Base-by-base conservation (phyloP, 2,329 filamentous ascomycete genomes). In the Fusarium falciforme region DNA sequence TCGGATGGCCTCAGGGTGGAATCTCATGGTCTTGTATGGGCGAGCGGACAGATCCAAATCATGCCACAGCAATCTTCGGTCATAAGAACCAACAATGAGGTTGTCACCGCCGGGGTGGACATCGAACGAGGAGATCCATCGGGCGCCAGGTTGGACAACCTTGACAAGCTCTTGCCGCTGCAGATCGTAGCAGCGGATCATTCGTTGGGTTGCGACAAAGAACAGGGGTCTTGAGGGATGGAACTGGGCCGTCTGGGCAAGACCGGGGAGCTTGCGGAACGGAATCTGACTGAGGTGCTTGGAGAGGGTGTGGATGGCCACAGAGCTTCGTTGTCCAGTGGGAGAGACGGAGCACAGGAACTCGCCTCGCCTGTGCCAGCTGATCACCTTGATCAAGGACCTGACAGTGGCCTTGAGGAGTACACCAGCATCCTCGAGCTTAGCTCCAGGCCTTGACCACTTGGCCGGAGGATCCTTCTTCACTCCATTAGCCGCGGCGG, bases 211-310 rank as follows among this genome's bases (percentile, higher is more conserved):
- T 4, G 96, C 96, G 64, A 99, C 94, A 80, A 98, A 98, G 85
- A 99, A 95, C 59, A 98, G 91, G 0, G 96, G 95, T 76, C 95
- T 93, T 44, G 92, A 94, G 2, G 96, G 96, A 83, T 99, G 97
- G 89, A 99, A 99, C 76, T 95, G 94, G 6, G 95, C 95, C 1
- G 93, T 93, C 83, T 98, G 96, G 2, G 95, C 89, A 65, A 93
- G 88, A 57, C 93, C 94, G 57, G 94, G 91, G 33, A 90, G 83
- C 64, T 88, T 88, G 70, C 94, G 93, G 90, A 99, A 98, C 29
- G 96, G 97, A 74, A 96, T 92, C 83, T 99, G 96, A 4, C 95
- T 98, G 54, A 96, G 89, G 84, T 99, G 96, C 83, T 97, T 98
- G 66, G 94, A 96, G 70, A 99, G 87, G 0, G 96, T 98, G 85